phyloP scores from a whole-genome alignment of 768 basidiomycete genomes.

The Ramaria sp. region DNA sequence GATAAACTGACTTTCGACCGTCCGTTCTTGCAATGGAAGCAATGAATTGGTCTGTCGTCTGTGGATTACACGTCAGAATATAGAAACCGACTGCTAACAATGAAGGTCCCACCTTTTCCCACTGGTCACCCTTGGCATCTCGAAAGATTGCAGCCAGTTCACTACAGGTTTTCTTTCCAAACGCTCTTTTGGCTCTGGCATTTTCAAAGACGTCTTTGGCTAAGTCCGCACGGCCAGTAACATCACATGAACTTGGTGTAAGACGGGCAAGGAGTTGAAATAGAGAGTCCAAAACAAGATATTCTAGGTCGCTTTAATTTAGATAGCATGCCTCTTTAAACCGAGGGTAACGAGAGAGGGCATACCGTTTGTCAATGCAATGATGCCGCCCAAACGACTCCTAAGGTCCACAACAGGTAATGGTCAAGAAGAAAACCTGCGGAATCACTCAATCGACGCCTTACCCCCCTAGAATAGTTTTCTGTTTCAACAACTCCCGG shows the following conservation, averaged over 20 bases:
- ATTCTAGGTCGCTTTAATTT: neutral
- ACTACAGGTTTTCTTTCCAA: neutral
- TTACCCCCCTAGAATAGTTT: neutral
- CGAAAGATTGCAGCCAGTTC: neutral
- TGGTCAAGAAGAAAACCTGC: neutral
- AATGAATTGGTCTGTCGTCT: neutral
- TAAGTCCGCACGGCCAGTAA: neutral
- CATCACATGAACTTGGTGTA: neutral
- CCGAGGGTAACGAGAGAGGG: no score
- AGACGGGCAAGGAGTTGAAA: neutral
- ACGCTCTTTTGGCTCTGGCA: neutral
- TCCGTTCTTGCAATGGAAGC: neutral
- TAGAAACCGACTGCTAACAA: neutral
- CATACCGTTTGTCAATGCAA: neutral
- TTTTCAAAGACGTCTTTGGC: slow-evolving; percentile 1
- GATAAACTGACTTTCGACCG: neutral
- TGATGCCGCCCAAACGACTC: neutral
- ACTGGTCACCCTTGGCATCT: neutral
- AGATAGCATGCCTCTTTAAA: no score
- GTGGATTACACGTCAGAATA: neutral
- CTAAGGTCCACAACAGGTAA: neutral
- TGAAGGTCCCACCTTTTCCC: neutral
- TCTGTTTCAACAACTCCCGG: neutral
- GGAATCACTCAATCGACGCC: neutral
- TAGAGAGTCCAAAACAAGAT: neutral